A percentile compares a stretch with the other conserved stretches of the same genome.
phyloP scores from a whole-genome alignment of 768 basidiomycete genomes.

The Lactarius akahatsu region DNA sequence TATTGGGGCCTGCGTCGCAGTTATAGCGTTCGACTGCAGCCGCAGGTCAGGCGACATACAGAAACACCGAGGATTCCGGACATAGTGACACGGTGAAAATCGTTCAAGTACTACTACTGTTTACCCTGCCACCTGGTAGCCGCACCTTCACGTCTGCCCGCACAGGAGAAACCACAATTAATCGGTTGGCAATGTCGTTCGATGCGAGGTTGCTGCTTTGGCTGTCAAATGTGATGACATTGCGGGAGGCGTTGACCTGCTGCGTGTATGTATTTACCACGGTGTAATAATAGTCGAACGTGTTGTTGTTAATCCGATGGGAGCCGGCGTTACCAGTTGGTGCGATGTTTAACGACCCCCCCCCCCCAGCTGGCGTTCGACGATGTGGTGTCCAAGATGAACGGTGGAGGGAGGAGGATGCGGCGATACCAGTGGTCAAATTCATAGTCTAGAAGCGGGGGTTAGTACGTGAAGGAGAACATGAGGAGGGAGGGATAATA shows the following conservation, averaged over 20 bases:
- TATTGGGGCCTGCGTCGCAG: no score
- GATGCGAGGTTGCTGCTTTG: conserved; percentile 51
- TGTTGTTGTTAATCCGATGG: conserved; percentile 71
- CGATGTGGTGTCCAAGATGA: conserved; percentile 58
- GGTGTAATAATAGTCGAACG: conserved; percentile 58
- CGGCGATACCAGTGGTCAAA: conserved; percentile 75
- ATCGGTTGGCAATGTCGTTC: conserved; percentile 12
- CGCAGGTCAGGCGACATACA: neutral
- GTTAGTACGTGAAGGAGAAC: neutral
- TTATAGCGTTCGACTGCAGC: no score
- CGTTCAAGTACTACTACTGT: conserved; percentile 1
- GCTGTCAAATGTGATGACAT: conserved; percentile 59
- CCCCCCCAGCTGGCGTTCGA: conserved; percentile 58
- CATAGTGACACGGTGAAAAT: conserved; percentile 22
- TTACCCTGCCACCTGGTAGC: conserved; percentile 39
- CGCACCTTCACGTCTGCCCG: conserved; percentile 32
- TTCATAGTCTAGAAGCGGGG: conserved; percentile 41
- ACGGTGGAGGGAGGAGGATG: conserved; percentile 54
- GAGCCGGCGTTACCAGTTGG: conserved; percentile 50
- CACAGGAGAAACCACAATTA: neutral
- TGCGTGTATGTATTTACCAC: conserved; percentile 38
- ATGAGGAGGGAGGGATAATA: neutral
- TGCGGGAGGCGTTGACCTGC: conserved; percentile 57
- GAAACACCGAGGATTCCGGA: neutral
- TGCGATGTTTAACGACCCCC: conserved; percentile 50